Evolutionary conservation across 2,329 filamentous ascomycete species (phyloP), one percentile per base, ranked within the genome.

Genomic region (Aspergillus ustus): DNA sequence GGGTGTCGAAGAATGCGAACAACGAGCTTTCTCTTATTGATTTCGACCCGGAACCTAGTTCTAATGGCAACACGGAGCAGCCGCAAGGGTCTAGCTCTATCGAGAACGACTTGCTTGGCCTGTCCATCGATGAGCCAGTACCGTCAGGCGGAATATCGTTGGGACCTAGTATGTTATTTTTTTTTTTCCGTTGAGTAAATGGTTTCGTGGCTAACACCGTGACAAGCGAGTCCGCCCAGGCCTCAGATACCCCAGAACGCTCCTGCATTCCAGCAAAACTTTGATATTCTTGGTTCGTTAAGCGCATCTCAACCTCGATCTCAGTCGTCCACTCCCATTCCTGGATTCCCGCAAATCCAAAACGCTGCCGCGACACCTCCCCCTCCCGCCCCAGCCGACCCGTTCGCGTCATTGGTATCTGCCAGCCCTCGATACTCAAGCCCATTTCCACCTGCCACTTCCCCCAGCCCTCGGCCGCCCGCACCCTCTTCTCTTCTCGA

Each of bases 11-110:
- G 80, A 86, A 89, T 69, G 83, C 87, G 7, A 84, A 88, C 67
- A 88, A 92, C 70, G 93, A 97, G 76, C 80, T 97, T 22, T 98
- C 95, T 5, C 80, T 99, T 66, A 99, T 99, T 72, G 95, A 99
- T 74, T 93, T 99, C 71, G 83, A 87, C 61, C 84, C 87, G 17
- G 87, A 89, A 44, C 80, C 84, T 45, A 82, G 81, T 59, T 71
- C 75, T 61, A 77, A 80, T 71, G 69, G 76, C 60, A 74, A 76
- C 58, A 81, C 82, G 28, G 76, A 80, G 13, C 70, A 76, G 28
- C 75, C 81, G 34, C 75, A 81, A 50, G 84, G 86, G 60, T 80
- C 86, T 1, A 88, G 86, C 57, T 89, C 91, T 15, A 77, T 98
- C 22, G 93, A 97, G 72, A 93, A 96, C 74, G 95, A 99, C 73